A percentile compares a stretch with the other conserved stretches of the same genome.
These are phyloP conservation scores for Margaritispora aquatica DNA, from an alignment of 495 filamentous ascomycete genomes.

Conservation along the genomic window DNA sequence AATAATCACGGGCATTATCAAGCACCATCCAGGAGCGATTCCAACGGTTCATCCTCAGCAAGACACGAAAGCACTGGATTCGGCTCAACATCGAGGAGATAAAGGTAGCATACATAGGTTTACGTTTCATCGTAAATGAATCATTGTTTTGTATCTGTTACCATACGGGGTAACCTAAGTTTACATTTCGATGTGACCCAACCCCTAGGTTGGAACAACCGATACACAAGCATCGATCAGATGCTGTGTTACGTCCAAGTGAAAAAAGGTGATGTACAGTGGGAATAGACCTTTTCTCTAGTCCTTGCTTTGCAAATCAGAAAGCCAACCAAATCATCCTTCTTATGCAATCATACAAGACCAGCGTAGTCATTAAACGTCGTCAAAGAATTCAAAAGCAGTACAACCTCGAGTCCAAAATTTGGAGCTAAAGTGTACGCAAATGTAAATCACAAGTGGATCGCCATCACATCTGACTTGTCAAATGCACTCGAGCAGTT, in stretches of 20 bases:
- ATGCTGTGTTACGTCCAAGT: background rate
- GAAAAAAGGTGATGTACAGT: slow-evolving; percentile 14
- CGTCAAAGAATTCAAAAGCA: slow-evolving; percentile 1
- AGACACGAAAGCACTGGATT: slow-evolving; percentile 82
- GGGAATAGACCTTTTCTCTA: background rate
- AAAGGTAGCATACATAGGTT: slow-evolving; percentile 5
- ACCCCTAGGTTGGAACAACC: background rate
- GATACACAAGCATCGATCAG: background rate
- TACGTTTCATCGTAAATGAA: background rate
- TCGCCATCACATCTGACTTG: slow-evolving; percentile 74
- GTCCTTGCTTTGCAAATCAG: background rate
- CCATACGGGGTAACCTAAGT: background rate
- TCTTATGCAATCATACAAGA: slow-evolving; percentile 25
- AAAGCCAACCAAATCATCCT: slow-evolving; percentile 7
- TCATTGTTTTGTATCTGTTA: background rate
- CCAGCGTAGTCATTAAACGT: slow-evolving; percentile 8
- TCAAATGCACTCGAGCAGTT: slow-evolving; percentile 89
- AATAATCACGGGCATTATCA: slow-evolving; percentile 32
- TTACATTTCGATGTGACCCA: slow-evolving; percentile 10
- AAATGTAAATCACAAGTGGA: slow-evolving; percentile 39
- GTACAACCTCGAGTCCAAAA: background rate
- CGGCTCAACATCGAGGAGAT: slow-evolving; percentile 79
- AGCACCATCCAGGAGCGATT: slow-evolving; percentile 32
- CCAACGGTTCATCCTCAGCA: slow-evolving; percentile 34
- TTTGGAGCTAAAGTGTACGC: background rate